Percentiles rank a stretch among this genome's conserved stretches.
These are phyloP conservation scores for Arachis monticola DNA, from an alignment of 331 rosid genomes.

Conservation along the genomic window DNA sequence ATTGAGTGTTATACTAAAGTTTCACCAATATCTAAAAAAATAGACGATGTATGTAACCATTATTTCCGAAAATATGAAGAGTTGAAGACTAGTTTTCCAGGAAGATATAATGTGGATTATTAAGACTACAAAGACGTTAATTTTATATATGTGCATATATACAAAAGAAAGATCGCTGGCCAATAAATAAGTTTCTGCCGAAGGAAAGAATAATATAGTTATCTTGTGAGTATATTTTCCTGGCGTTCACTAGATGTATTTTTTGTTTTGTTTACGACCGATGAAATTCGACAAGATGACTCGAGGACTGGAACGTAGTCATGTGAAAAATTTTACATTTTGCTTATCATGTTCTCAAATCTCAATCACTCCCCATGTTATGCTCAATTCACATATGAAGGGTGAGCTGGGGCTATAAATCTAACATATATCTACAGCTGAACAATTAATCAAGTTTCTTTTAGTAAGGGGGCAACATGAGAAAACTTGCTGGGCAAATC, in stretches of 20 bases:
- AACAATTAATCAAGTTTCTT: constrained; percentile 29
- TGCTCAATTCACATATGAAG: neutral
- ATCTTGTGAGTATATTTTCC: neutral
- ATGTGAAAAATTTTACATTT: constrained; percentile 8
- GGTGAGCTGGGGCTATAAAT: constrained; percentile 21
- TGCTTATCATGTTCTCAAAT: neutral
- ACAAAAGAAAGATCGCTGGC: too few relatives aligned
- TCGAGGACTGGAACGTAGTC: neutral
- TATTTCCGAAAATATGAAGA: too few relatives aligned
- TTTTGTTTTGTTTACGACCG: neutral
- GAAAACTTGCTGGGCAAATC: constrained; percentile 38
- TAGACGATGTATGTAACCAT: neutral
- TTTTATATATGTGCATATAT: too few relatives aligned
- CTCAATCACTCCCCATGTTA: neutral
- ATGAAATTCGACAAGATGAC: neutral
- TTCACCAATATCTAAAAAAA: too few relatives aligned
- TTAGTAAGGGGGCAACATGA: neutral
- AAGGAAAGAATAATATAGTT: neutral
- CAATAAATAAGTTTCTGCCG: too few relatives aligned
- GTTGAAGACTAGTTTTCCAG: too few relatives aligned
- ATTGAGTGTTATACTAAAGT: too few relatives aligned
- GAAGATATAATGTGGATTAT: too few relatives aligned
- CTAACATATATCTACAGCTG: constrained; percentile 30
- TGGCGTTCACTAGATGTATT: neutral
- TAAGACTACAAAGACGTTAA: too few relatives aligned